Evolutionary conservation across 805 yeast genomes (phyloP).

Genomic region (Yamadazyma phyllophila): DNA sequence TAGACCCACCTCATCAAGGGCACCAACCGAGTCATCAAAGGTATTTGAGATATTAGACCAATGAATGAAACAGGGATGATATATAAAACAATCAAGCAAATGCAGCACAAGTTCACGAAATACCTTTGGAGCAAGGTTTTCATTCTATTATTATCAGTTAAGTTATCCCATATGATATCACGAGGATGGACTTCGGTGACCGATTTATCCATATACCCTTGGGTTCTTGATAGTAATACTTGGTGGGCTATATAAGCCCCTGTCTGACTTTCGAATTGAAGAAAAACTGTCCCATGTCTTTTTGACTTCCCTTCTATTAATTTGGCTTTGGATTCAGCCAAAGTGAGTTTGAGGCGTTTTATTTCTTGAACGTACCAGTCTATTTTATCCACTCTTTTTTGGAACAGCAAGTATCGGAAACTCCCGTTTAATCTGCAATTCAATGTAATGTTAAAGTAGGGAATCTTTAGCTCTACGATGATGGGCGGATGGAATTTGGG

Average conservation of each 20-base stretch:
- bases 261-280: conserved; percentile 56
- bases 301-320: conserved; percentile 18
- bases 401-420: conserved; percentile 22
- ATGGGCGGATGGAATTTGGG: conserved; percentile 36
- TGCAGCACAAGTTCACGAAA: conserved; percentile 45
- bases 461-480: conserved; percentile 10
- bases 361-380: conserved; percentile 29
- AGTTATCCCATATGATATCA: conserved; percentile 72
- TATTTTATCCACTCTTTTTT: conserved; percentile 19
- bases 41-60: conserved; percentile 72
- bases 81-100: conserved; percentile 57
- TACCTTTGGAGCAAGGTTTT: conserved; percentile 37
- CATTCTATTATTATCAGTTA: conserved; percentile 39
- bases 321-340: conserved; percentile 20
- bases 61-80: conserved; percentile 82
- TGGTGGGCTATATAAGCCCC: conserved; percentile 68
- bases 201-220: conserved; percentile 43
- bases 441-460: conserved; percentile 5
- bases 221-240: conserved; percentile 43
- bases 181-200: conserved; percentile 57
- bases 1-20: conserved; percentile 61
- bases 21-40: conserved; percentile 56
- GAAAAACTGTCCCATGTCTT: conserved; percentile 49
- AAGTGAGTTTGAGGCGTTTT: conserved; percentile 11
- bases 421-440: conserved; percentile 28